Base-by-base conservation (phyloP, 2,329 filamentous ascomycete genomes). In the Pseudogymnoascus sp. region DNA sequence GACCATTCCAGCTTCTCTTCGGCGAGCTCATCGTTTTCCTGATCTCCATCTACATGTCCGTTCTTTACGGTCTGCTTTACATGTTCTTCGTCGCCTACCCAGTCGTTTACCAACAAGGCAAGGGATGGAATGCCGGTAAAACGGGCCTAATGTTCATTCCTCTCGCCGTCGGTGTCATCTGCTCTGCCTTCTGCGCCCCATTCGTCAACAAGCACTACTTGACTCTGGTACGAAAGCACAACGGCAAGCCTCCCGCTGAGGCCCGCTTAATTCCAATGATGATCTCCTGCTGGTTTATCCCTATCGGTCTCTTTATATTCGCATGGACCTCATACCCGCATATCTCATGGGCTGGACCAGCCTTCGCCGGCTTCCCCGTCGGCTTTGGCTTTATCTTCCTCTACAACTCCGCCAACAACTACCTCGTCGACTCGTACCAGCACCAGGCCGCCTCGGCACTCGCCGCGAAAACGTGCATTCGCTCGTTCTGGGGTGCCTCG, bases 121-220 rank as follows among this genome's bases (percentile, higher is more conserved):
- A 96, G 75, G 88, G 88, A 2, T 96, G 87, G 74, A 84, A 80
- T 3, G 81, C 89, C 28, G 82, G 88, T 36, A 86, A 78, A 28
- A 92, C 90, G 0, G 91, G 90, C 54, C 79, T 95, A 7, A 93
- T 94, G 87, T 95, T 95, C 73, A 92, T 94, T 64, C 90, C 90
- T 1, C 73, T 94, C 50, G 89, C 90, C 6, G 76, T 94, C 16
- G 90, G 90, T 58, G 89, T 94, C 14, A 16, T 93, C 1, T 63
- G 76, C 41, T 88, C 87, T 1, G 88, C 90, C 14, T 69, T 75
- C 11, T 89, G 84, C 73, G 78, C 89, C 0, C 88, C 91, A 0
- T 66, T 87, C 0, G 85, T 96, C 70, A 95, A 96, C 80, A 87
- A 83, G 63, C 87, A 95, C 76, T 96, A 96, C 76, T 74, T 93